Percentiles rank a stretch among this genome's conserved stretches.
Conservation (phyloP, 2,329 filamentous ascomycete genomes). For the Ascochyta lentis region DNA sequence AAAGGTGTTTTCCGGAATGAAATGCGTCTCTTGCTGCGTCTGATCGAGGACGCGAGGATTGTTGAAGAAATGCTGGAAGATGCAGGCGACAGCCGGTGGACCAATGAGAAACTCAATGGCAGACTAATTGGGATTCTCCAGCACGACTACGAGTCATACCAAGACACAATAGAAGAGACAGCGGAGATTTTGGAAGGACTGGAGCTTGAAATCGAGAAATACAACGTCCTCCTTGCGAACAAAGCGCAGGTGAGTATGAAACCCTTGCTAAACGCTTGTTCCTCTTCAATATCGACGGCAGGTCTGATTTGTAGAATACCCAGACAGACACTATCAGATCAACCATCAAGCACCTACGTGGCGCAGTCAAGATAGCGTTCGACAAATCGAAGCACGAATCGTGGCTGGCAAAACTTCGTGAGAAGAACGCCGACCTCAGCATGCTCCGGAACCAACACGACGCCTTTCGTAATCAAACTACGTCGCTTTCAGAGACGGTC, state of each 20-base stretch:
- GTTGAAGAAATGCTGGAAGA: conserved; percentile 28
- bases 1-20: conserved; percentile 32
- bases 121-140: too few species aligned
- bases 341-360: conserved; percentile 22
- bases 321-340: conserved; percentile 20
- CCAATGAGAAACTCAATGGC: conserved; percentile 21
- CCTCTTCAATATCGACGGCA: too few species aligned
- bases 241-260: too few species aligned
- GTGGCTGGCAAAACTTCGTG: conserved; percentile 19
- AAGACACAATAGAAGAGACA: conserved; percentile 23
- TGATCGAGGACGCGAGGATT: conserved; percentile 22
- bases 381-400: conserved; percentile 28
- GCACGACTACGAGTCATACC: neutral
- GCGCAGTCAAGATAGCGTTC: conserved; percentile 21
- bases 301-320: too few species aligned
- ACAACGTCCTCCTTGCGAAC: too few species aligned
- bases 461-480: conserved; percentile 22
- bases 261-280: too few species aligned
- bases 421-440: conserved; percentile 29
- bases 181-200: too few species aligned
- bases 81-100: conserved; percentile 21
- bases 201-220: too few species aligned
- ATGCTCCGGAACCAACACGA: conserved; percentile 24
- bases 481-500: too few species aligned
- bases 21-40: conserved; percentile 26